phyloP scores from a whole-genome alignment of 768 basidiomycete genomes.

The Tephrocybe rancida region DNA sequence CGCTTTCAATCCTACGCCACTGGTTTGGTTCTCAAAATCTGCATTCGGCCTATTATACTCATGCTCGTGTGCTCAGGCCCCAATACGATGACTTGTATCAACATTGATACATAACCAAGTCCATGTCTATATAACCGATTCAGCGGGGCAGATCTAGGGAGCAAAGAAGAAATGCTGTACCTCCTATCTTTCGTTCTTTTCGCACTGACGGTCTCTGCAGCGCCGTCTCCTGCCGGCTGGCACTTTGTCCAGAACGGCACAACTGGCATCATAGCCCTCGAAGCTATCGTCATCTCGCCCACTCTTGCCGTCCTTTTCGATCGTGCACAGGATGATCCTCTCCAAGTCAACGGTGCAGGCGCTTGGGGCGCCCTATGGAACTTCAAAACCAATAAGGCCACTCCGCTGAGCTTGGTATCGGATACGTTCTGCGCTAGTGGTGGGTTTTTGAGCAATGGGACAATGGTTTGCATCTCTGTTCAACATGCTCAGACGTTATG shows the following conservation, averaged over 20 bases:
- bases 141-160: too few species aligned
- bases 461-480: constrained; percentile 14
- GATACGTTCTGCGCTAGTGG: constrained; percentile 48
- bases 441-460: constrained; percentile 42
- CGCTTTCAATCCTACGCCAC: too few species aligned
- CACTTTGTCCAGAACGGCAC: constrained; percentile 26
- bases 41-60: too few species aligned
- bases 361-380: constrained; percentile 50
- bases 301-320: constrained; percentile 25
- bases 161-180: background rate
- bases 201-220: constrained; percentile 4
- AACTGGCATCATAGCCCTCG: constrained; percentile 25
- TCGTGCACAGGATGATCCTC: constrained; percentile 34
- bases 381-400: constrained; percentile 38
- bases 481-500: background rate
- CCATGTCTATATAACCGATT: too few species aligned
- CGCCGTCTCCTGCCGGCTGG: constrained; percentile 18
- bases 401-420: constrained; percentile 34
- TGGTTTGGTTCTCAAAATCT: too few species aligned
- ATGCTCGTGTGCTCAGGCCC: too few species aligned
- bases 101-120: too few species aligned
- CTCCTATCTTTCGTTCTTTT: background rate
- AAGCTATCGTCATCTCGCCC: constrained; percentile 27
- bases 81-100: too few species aligned
- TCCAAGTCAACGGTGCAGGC: constrained; percentile 40